phyloP scores from a whole-genome alignment of 2,329 filamentous ascomycete species.

The Alternaria arbusti region DNA sequence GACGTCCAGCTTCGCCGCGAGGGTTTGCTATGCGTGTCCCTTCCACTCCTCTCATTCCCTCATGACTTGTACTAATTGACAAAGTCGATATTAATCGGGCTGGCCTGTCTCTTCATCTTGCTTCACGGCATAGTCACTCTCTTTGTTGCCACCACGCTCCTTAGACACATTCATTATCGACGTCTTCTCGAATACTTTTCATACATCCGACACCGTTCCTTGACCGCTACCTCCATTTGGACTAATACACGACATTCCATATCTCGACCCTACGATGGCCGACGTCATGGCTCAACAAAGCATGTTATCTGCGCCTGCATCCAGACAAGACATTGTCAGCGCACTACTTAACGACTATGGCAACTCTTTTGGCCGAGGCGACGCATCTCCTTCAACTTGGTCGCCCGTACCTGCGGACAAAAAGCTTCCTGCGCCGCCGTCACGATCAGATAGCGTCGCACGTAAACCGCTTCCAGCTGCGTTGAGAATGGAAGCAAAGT shows the following conservation, averaged over 20 bases:
- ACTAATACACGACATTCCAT: conserved; percentile 1
- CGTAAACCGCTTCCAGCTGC: conserved; percentile 36
- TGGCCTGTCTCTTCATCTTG: conserved; percentile 22
- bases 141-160: conserved; percentile 19
- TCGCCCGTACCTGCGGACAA: conserved; percentile 37
- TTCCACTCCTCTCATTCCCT: conserved; percentile 28
- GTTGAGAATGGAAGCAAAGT: conserved; percentile 37
- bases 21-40: conserved; percentile 24
- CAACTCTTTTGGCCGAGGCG: conserved; percentile 34
- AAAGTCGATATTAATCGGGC: conserved; percentile 29
- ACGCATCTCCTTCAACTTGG: conserved; percentile 27
- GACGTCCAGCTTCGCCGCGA: conserved; percentile 39
- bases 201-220: background rate
- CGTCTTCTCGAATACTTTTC: conserved; percentile 11
- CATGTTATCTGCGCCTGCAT: conserved; percentile 34
- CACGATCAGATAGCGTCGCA: conserved; percentile 28
- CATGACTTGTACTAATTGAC: conserved; percentile 15
- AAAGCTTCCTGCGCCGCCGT: conserved; percentile 40
- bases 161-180: conserved; percentile 5
- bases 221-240: background rate
- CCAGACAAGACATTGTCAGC: conserved; percentile 48
- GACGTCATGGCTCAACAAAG: conserved; percentile 32
- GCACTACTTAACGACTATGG: conserved; percentile 48
- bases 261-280: conserved; percentile 29
- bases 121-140: conserved; percentile 23